Evolutionary conservation across 2,329 filamentous ascomycete species (phyloP), one percentile per base, ranked within the genome.

Genomic region (Hysterium pulicare): DNA sequence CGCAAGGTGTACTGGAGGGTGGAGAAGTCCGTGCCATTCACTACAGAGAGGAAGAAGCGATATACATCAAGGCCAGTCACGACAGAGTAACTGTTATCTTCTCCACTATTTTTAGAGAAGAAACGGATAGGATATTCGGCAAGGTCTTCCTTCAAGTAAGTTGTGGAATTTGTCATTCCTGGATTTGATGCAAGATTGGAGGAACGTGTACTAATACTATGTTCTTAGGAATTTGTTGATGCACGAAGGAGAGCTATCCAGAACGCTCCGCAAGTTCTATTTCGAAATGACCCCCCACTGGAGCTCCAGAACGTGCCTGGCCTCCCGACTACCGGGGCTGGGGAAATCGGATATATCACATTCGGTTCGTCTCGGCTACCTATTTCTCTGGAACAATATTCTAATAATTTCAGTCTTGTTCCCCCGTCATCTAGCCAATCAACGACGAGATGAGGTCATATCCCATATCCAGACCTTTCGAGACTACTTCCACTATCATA

Each of bases 401-500:
- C 57, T 65, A 31, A 67, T 36, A 7, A 6, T 1, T 19, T 1
- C 35, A 94, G 93, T 97, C 36, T 79, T 98, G 33, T 98, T 98
- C 75, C 91, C 93, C 35, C 85, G 93, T 51, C 94, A 99, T 70
- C 77, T 99, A 53, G 91, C 90, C 11, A 82, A 83, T 11, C 89
- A 96, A 69, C 82, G 90, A 64, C 88, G 94, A 73, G 85, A 87
- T 47, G 90, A 96, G 54, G 90, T 94, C 66, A 98, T 99, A 57
- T 96, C 90, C 38, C 94, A 98, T 68, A 97, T 99, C 59, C 94
- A 99, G 72, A 99, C 93, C 11, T 98, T 98, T 87, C 87, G 93
- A 54, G 93, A 98, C 66, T 98, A 98, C 71, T 98, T 99, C 78
- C 93, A 99, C 71, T 99, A 99, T 70, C 93, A 98, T 71, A 98